Evolutionary conservation across 495 filamentous ascomycete genomes (phyloP).

Genomic region (Tuber magnatum): DNA sequence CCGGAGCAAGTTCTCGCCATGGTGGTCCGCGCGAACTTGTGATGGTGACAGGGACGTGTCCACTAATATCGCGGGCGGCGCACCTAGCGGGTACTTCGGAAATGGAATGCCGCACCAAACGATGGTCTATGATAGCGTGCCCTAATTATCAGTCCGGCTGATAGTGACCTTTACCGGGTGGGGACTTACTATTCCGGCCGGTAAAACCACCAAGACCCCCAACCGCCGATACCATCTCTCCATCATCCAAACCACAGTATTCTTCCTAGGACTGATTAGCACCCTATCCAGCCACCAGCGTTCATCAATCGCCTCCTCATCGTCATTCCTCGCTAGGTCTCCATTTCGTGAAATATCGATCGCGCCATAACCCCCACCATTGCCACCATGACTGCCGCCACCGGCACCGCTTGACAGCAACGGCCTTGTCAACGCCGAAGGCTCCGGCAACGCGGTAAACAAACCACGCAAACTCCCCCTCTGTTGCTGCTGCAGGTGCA

Average conservation of each 20-base stretch:
- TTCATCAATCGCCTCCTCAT: slow-evolving; percentile 39
- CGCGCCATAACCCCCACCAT: slow-evolving; percentile 25
- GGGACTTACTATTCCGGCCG: slow-evolving; percentile 51
- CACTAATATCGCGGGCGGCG: slow-evolving; percentile 28
- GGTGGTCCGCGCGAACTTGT: background rate
- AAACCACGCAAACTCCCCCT: slow-evolving; percentile 33
- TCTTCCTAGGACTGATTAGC: slow-evolving; percentile 52
- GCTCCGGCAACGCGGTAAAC: slow-evolving; percentile 23
- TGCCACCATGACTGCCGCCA: background rate
- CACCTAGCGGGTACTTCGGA: slow-evolving; percentile 51
- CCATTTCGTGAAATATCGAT: slow-evolving; percentile 19
- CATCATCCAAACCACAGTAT: slow-evolving; percentile 50
- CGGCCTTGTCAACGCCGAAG: slow-evolving; percentile 31
- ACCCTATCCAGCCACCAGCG: slow-evolving; percentile 45
- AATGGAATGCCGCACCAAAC: slow-evolving; percentile 58
- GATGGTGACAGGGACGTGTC: slow-evolving; percentile 17
- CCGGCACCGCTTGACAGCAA: background rate
- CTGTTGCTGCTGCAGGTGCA: slow-evolving; percentile 2
- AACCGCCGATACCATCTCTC: slow-evolving; percentile 55
- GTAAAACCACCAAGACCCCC: slow-evolving; percentile 51
- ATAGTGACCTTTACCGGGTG: background rate
- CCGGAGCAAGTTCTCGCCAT: background rate
- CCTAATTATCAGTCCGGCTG: background rate
- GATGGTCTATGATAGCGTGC: slow-evolving; percentile 46
- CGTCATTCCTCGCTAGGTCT: slow-evolving; percentile 21